Conservation (phyloP, 768 basidiomycete species). For the Porphyrellus cyaneotinctus region DNA sequence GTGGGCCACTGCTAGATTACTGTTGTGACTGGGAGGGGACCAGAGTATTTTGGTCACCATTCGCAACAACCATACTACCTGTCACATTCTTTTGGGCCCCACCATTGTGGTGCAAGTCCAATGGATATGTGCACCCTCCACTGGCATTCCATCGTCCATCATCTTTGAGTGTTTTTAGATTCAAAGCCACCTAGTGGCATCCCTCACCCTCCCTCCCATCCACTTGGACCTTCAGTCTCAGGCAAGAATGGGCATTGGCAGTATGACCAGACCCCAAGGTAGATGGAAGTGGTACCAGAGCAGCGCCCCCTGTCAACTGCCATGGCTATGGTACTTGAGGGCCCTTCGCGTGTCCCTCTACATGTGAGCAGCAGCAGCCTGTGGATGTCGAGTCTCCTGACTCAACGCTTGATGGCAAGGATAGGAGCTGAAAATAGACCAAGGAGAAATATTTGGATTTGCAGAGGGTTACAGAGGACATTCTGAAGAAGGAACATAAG, state of each 20-base stretch:
- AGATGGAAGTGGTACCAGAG: constrained; percentile 23
- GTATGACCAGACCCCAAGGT: too few relatives aligned
- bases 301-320: constrained; percentile 35
- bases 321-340: constrained; percentile 49
- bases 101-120: too few relatives aligned
- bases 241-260: too few relatives aligned
- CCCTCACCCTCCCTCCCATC: too few relatives aligned
- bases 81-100: constrained; percentile 23
- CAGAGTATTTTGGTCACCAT: constrained; percentile 26
- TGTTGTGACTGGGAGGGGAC: constrained; percentile 52
- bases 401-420: constrained; percentile 43
- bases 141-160: too few relatives aligned
- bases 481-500: constrained; percentile 56
- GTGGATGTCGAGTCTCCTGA: constrained; percentile 59
- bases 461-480: constrained; percentile 35
- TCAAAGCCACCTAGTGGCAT: too few relatives aligned
- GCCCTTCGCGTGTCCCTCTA: constrained; percentile 26
- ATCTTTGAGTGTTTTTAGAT: too few relatives aligned
- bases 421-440: constrained; percentile 38
- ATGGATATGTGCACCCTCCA: too few relatives aligned
- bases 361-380: constrained; percentile 30
- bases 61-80: constrained; percentile 12
- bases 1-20: constrained; percentile 40
- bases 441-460: constrained; percentile 50
- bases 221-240: too few relatives aligned